Evolutionary conservation across 2,329 filamentous ascomycete species (phyloP).

Genomic region (Thielaviopsis ethacetica): DNA sequence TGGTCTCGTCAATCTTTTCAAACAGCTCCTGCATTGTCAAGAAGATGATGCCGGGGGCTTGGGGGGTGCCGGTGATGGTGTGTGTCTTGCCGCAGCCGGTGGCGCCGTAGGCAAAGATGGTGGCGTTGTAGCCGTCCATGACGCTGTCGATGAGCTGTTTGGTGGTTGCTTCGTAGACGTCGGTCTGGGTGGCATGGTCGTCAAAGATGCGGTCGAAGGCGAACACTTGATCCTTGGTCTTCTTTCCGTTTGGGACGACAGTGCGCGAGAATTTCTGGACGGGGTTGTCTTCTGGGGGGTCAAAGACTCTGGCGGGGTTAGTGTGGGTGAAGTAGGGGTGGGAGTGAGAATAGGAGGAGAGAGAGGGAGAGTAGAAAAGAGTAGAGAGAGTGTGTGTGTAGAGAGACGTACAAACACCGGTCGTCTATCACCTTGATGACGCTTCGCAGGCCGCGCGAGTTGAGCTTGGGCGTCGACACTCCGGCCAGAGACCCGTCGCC

Average conservation of each 20-base stretch:
- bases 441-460: conserved; percentile 70
- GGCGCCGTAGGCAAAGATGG: conserved; percentile 96
- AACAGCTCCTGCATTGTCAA: conserved; percentile 84
- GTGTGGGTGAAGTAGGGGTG: background rate
- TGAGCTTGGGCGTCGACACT: conserved; percentile 66
- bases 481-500: conserved; percentile 91
- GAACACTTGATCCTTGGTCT: conserved; percentile 94
- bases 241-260: conserved; percentile 69
- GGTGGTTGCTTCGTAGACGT: conserved; percentile 98
- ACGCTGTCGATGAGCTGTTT: conserved; percentile 93
- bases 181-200: conserved; percentile 75
- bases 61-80: conserved; percentile 68
- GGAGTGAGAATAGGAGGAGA: background rate
- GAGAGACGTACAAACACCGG: conserved; percentile 66
- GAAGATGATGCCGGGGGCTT: conserved; percentile 96
- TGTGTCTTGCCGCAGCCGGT: conserved; percentile 98
- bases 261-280: conserved; percentile 75
- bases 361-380: background rate
- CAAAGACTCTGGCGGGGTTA: conserved; percentile 56
- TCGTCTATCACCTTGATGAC: conserved; percentile 96
- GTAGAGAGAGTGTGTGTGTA: background rate
- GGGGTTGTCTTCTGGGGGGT: conserved; percentile 87
- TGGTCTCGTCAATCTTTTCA: conserved; percentile 88
- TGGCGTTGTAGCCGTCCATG: conserved; percentile 97
- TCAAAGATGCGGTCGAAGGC: conserved; percentile 93